Conservation (phyloP, 805 yeast species). For the Yamadazyma philogaea region DNA sequence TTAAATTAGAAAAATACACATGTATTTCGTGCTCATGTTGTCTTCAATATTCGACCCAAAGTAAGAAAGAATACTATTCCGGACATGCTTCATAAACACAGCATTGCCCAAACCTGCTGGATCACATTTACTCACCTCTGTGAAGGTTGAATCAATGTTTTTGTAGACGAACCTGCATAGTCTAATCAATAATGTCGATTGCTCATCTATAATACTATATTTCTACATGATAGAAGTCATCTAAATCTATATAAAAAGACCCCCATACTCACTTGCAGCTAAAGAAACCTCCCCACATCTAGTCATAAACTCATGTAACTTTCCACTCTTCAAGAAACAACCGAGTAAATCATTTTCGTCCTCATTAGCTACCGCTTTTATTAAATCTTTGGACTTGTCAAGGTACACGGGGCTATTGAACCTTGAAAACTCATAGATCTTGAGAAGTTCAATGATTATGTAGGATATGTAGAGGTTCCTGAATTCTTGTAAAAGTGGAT, state of each 20-base stretch:
- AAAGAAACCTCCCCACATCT: constrained; percentile 58
- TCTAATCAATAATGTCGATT: neutral
- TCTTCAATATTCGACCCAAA: no score
- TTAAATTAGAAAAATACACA: constrained; percentile 49
- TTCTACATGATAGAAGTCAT: neutral
- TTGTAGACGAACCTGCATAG: no score
- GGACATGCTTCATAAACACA: no score
- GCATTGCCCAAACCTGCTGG: no score
- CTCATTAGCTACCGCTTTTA: constrained; percentile 68
- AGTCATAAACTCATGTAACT: constrained; percentile 51
- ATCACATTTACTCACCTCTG: no score
- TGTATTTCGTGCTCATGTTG: neutral
- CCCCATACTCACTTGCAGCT: constrained; percentile 43
- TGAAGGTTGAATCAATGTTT: no score
- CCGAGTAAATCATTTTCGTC: constrained; percentile 52
- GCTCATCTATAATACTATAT: neutral
- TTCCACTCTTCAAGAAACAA: constrained; percentile 57
- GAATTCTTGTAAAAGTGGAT: constrained; percentile 45
- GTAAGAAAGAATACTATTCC: no score
- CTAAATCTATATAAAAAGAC: constrained; percentile 19
- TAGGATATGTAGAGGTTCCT: constrained; percentile 72
- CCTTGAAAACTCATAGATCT: constrained; percentile 41
- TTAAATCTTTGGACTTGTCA: constrained; percentile 54
- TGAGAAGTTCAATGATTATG: constrained; percentile 63
- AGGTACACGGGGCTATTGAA: constrained; percentile 43